Conservation (phyloP, 108 stramenopile species). For the Mayamaea pseudoterrestris region DNA sequence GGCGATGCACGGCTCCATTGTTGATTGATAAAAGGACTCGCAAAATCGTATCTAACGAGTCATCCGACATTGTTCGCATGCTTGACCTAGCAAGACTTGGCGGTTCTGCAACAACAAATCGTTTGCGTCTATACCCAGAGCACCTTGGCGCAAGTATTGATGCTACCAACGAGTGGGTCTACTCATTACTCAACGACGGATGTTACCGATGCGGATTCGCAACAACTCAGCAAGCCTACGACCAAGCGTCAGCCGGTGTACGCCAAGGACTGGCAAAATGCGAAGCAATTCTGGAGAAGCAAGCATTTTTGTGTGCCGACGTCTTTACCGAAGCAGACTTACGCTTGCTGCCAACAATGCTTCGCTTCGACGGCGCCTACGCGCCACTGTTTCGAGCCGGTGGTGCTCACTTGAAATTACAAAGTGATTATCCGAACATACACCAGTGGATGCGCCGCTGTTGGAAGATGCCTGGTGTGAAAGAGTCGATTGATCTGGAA, state of each 20-base stretch:
- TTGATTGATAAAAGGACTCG: constrained; percentile 61
- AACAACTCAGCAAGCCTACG: constrained; percentile 73
- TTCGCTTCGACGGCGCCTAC: constrained; percentile 74
- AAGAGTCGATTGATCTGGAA: constrained; percentile 50
- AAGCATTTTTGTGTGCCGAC: constrained; percentile 36
- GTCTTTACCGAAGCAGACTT: constrained; percentile 66
- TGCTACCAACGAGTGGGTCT: constrained; percentile 72
- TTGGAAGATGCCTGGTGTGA: constrained; percentile 33
- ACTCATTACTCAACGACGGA: constrained; percentile 64
- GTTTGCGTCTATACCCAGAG: constrained; percentile 53
- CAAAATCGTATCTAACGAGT: constrained; percentile 82
- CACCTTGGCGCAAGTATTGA: constrained; percentile 50
- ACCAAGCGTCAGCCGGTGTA: constrained; percentile 54
- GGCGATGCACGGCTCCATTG: constrained; percentile 83
- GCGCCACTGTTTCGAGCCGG: constrained; percentile 65
- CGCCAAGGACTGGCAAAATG: constrained; percentile 43
- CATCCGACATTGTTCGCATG: constrained; percentile 76
- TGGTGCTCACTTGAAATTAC: constrained; percentile 28
- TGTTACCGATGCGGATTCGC: constrained; percentile 80
- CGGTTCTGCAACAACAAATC: not conserved
- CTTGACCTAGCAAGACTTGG: constrained; percentile 47
- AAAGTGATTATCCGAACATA: constrained; percentile 30
- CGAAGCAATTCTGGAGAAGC: constrained; percentile 32
- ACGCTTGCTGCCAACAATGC: constrained; percentile 59
- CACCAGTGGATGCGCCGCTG: constrained; percentile 36